Evolutionary conservation across 306 rosid genomes (phyloP).

Genomic region (Biancaea sappan): DNA sequence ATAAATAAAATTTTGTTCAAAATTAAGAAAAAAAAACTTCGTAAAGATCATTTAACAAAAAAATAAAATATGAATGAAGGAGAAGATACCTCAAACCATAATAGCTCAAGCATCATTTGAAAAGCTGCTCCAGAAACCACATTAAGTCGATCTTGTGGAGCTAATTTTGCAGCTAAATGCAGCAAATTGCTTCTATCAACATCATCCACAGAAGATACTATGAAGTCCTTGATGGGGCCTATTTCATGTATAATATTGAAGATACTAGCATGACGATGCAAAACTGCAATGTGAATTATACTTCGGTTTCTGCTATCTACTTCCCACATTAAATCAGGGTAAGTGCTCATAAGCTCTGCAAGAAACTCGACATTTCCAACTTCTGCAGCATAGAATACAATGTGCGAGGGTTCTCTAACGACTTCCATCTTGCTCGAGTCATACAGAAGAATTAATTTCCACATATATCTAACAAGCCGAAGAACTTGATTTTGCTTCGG

Average conservation of each 20-base stretch:
- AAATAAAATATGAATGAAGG: too few species aligned
- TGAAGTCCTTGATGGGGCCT: conserved; percentile 33
- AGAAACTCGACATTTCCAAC: conserved; percentile 46
- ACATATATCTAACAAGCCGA: background rate
- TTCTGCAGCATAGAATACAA: conserved; percentile 40
- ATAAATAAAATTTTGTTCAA: background rate
- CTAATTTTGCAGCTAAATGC: conserved; percentile 45
- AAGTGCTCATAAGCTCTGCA: conserved; percentile 30
- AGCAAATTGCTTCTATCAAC: conserved; percentile 33
- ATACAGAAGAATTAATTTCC: background rate
- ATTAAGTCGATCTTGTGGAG: conserved; percentile 38
- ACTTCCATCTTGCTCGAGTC: background rate
- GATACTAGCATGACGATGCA: conserved; percentile 41
- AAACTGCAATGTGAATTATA: conserved; percentile 49
- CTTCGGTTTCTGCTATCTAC: conserved; percentile 35
- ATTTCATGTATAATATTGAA: conserved; percentile 21
- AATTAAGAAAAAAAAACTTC: background rate
- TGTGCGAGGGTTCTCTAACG: conserved; percentile 38
- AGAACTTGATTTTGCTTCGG: background rate
- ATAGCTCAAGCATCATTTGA: conserved; percentile 47
- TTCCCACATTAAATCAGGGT: conserved; percentile 49
- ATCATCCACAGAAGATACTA: conserved; percentile 30
- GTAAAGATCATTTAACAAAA: background rate
- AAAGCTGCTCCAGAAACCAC: conserved; percentile 44
- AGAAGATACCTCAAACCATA: conserved; percentile 50